Percentiles rank a stretch among this genome's conserved stretches.
These are phyloP conservation scores for Chlamydomonas eustigma DNA, from an alignment of 139 green algal species.

Conservation along the genomic window DNA sequence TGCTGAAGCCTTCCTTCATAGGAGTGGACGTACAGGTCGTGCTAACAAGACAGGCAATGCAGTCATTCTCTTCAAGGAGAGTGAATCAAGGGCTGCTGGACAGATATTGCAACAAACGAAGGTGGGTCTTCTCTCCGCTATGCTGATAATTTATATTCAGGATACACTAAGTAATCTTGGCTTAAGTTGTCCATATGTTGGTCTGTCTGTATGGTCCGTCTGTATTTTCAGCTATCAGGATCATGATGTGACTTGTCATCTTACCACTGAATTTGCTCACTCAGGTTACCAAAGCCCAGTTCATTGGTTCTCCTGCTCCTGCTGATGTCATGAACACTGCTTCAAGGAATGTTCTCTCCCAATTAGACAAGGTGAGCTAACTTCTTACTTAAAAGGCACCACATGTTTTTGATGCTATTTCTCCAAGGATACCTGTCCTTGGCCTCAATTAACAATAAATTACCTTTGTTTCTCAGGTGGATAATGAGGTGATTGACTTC, in stretches of 20 bases:
- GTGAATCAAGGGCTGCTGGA: constrained; percentile 54
- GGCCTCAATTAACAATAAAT: neutral
- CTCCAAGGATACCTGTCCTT: neutral
- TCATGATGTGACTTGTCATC: no score
- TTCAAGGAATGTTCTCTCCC: constrained; percentile 47
- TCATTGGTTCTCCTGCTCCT: constrained; percentile 34
- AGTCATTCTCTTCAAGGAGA: constrained; percentile 73
- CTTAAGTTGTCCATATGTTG: no score
- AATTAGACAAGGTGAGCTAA: constrained; percentile 59
- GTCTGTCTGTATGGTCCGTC: no score
- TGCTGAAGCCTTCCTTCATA: constrained; percentile 92
- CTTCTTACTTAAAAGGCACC: neutral
- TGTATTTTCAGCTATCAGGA: no score
- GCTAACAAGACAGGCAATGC: constrained; percentile 77
- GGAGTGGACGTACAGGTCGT: constrained; percentile 83
- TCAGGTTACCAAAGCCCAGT: constrained; percentile 28
- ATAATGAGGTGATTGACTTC: constrained; percentile 69
- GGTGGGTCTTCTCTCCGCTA: no score
- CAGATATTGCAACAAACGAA: constrained; percentile 36
- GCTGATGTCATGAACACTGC: constrained; percentile 46
- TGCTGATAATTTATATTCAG: neutral
- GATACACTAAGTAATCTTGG: no score
- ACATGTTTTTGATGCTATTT: neutral
- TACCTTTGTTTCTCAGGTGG: constrained; percentile 37
- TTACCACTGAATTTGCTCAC: no score